A percentile compares a stretch with the other conserved stretches of the same genome.
Conservation (phyloP, 2,329 filamentous ascomycete genomes). For the Aspergillus transmontanensis region DNA sequence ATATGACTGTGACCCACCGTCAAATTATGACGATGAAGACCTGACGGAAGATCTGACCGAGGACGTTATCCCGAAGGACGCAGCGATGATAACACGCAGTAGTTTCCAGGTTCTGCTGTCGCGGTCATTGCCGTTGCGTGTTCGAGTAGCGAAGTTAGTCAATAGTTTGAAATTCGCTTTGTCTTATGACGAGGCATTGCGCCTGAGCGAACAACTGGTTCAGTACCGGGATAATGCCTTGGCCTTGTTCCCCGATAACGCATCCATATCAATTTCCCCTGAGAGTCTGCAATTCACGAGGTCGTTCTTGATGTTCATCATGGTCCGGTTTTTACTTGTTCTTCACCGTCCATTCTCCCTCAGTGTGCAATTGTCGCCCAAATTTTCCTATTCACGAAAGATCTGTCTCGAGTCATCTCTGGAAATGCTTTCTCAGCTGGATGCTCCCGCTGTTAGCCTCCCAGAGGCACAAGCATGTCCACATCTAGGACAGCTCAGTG, state of each 20-base stretch:
- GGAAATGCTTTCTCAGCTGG: constrained; percentile 37
- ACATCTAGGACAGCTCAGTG: constrained; percentile 34
- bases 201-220: constrained; percentile 32
- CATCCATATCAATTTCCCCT: constrained; percentile 3
- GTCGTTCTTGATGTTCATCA: constrained; percentile 52
- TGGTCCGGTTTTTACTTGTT: constrained; percentile 58
- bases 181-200: constrained; percentile 37
- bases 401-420: constrained; percentile 39
- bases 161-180: constrained; percentile 34
- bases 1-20: constrained; percentile 40
- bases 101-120: constrained; percentile 33
- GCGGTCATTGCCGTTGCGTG: constrained; percentile 31
- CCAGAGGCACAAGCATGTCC: constrained; percentile 26
- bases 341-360: constrained; percentile 52
- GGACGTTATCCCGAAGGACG: constrained; percentile 21
- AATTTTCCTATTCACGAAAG: constrained; percentile 42
- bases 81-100: constrained; percentile 24
- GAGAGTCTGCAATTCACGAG: constrained; percentile 30
- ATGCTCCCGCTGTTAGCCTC: constrained; percentile 17
- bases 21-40: constrained; percentile 42
- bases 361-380: constrained; percentile 34
- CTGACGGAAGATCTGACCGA: constrained; percentile 31
- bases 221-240: constrained; percentile 25
- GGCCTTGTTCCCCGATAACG: constrained; percentile 27
- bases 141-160: constrained; percentile 32